These are phyloP conservation scores for Salvia miltiorrhiza DNA, from an alignment of 257 asterid genomes.

Conservation along the genomic window DNA sequence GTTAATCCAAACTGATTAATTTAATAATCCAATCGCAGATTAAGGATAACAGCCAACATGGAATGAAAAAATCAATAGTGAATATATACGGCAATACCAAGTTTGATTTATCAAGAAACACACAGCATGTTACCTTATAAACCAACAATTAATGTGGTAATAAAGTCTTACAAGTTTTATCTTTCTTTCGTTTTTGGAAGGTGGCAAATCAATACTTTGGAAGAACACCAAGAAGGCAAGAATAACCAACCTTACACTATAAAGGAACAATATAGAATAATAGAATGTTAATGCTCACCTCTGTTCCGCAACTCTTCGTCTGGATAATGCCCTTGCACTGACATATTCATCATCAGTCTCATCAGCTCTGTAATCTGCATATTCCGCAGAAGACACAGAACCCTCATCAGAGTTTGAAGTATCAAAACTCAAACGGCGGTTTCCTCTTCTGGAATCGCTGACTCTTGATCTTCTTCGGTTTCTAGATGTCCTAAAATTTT, in stretches of 20 bases:
- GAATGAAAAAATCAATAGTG: not conserved
- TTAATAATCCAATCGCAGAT: not conserved
- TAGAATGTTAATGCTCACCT: constrained; percentile 44
- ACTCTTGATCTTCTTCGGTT: constrained; percentile 75
- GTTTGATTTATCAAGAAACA: not conserved
- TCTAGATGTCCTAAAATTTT: constrained; percentile 66
- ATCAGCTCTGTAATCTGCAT: constrained; percentile 50
- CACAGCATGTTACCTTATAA: not conserved
- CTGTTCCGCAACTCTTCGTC: constrained; percentile 53
- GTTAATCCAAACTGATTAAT: not conserved
- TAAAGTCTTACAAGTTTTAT: not conserved
- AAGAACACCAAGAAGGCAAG: not conserved
- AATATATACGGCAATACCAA: not conserved
- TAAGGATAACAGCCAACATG: not conserved
- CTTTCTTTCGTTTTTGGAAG: not conserved
- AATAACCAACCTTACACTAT: constrained; percentile 1
- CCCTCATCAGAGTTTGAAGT: constrained; percentile 77
- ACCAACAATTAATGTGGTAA: not conserved
- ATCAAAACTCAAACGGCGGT: constrained; percentile 49
- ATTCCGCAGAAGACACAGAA: constrained; percentile 68
- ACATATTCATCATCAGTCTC: constrained; percentile 59
- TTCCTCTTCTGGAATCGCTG: constrained; percentile 62
- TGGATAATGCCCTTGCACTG: constrained; percentile 42
- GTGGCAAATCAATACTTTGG: not conserved
- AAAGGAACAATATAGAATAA: constrained; percentile 2